These are phyloP conservation scores for Lachnum nothofagi DNA, from an alignment of 2,329 filamentous ascomycete species.

Conservation along the genomic window DNA sequence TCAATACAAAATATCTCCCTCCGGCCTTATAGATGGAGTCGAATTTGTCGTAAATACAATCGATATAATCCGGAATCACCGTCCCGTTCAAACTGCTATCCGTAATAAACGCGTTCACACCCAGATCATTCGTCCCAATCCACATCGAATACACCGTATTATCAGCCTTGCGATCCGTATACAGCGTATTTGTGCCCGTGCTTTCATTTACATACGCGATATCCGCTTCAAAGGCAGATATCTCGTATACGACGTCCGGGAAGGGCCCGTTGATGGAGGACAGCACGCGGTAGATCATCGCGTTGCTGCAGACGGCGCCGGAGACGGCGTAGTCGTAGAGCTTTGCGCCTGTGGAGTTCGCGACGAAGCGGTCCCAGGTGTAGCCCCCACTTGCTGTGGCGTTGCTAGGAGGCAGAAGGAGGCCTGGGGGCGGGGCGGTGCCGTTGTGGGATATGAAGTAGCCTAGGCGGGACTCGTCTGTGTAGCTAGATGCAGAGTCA, in stretches of 20 bases:
- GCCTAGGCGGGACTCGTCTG: slow-evolving; percentile 61
- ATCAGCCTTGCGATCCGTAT: slow-evolving; percentile 41
- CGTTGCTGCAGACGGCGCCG: slow-evolving; percentile 68
- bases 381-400: slow-evolving; percentile 60
- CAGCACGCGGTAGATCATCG: slow-evolving; percentile 55
- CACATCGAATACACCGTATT: slow-evolving; percentile 71
- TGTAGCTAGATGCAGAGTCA: slow-evolving; percentile 49
- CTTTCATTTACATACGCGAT: slow-evolving; percentile 32
- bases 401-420: slow-evolving; percentile 42
- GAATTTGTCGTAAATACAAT: slow-evolving; percentile 62
- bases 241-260: slow-evolving; percentile 58
- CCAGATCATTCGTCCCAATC: slow-evolving; percentile 79
- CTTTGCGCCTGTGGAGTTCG: slow-evolving; percentile 51
- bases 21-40: slow-evolving; percentile 60
- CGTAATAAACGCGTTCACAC: slow-evolving; percentile 58
- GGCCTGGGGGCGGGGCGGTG: slow-evolving; percentile 57
- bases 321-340: slow-evolving; percentile 66
- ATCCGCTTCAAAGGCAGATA: slow-evolving; percentile 53
- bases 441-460: slow-evolving; percentile 59
- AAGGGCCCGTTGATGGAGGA: slow-evolving; percentile 48
- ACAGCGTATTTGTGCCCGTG: slow-evolving; percentile 37
- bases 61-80: slow-evolving; percentile 59
- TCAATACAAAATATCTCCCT: slow-evolving; percentile 64
- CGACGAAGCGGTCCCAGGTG: slow-evolving; percentile 64
- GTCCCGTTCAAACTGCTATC: slow-evolving; percentile 55